Evolutionary conservation across 208 protist genomes (phyloP), one percentile per base, ranked within the genome.

Genomic region (Trypanosoma cruzi): DNA sequence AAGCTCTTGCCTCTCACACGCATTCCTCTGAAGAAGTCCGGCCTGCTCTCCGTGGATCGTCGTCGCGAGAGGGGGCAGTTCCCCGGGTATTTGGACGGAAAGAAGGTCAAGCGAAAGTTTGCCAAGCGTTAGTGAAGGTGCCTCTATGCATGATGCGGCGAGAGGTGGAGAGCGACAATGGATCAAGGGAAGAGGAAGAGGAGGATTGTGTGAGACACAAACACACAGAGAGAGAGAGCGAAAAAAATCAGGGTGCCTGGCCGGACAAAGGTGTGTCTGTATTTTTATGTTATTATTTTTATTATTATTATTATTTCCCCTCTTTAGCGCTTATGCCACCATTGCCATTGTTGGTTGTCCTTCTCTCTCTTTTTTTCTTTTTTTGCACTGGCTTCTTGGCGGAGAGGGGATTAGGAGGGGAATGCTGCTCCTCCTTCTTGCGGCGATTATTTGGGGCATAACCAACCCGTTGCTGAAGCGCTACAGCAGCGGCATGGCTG

Each of bases 11-110:
- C 91, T 2, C 65, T 96, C 24, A 88, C 86, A 14, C 82, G 91
- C 26, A 96, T 96, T 78, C 87, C 88, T 1, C 64, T 96, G 13
- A 96, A 96, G 75, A 96, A 96, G 66, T 75, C 89, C 29, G 91
- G 91, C 13, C 68, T 94, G 40, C 77, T 96, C 8, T 96, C 91
- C n/a, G 84, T 94, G 6, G 91, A 96, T 71, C 77, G 88, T 26
- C 77, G 91, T 20, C 68, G 80, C 28, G 88, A 94, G 56, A 84
- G 78, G 29, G 91, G 91, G 0, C 88, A 96, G 73, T 93, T 93
- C 49, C 91, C 91, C 11, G 91, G 91, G 31, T 96, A 74, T 69
- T 61, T 94, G 53, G 88, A 96, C 72, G 87, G 87, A 28, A 94
- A 94, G 77, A 89, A 89, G 71, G 87, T 85, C 29, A 90, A 93